Percentiles rank a stretch among this genome's conserved stretches.
Conservation (phyloP, 2,329 filamentous ascomycete genomes). For the Xylariaceae sp. region DNA sequence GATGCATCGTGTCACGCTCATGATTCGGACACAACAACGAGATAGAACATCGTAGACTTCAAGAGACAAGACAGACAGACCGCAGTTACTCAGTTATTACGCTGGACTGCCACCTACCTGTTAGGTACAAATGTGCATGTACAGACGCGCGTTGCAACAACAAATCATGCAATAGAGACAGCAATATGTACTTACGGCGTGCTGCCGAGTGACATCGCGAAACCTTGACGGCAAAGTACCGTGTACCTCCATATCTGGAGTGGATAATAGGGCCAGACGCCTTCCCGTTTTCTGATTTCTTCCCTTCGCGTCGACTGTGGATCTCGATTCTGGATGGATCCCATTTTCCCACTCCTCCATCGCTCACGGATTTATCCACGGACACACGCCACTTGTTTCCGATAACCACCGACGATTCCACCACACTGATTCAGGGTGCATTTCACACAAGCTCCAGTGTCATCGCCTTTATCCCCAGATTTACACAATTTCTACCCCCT, state of each 20-base stretch:
- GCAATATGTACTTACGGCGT: neutral
- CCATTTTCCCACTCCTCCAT: constrained; percentile 12
- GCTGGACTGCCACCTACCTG: neutral
- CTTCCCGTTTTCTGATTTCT: constrained; percentile 1
- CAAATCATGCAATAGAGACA: neutral
- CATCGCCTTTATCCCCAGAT: constrained; percentile 1
- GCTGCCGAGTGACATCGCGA: neutral
- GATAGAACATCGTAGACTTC: no score
- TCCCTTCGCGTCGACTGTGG: constrained; percentile 3
- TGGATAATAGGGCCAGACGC: neutral
- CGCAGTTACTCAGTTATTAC: no score
- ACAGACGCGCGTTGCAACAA: neutral
- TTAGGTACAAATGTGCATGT: neutral
- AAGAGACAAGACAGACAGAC: no score
- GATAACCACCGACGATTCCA: constrained; percentile 17
- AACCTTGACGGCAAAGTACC: neutral
- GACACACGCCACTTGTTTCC: constrained; percentile 24
- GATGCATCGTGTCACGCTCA: no score
- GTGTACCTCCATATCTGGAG: neutral
- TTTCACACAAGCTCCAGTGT: constrained; percentile 7
- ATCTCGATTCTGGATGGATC: constrained; percentile 8
- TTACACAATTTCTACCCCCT: constrained; percentile 3
- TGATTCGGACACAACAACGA: no score
- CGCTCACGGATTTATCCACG: constrained; percentile 19
- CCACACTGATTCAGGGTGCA: constrained; percentile 1